Conservation (phyloP, 176 grass and related monocot species). For the Calamus simplicifolius region DNA sequence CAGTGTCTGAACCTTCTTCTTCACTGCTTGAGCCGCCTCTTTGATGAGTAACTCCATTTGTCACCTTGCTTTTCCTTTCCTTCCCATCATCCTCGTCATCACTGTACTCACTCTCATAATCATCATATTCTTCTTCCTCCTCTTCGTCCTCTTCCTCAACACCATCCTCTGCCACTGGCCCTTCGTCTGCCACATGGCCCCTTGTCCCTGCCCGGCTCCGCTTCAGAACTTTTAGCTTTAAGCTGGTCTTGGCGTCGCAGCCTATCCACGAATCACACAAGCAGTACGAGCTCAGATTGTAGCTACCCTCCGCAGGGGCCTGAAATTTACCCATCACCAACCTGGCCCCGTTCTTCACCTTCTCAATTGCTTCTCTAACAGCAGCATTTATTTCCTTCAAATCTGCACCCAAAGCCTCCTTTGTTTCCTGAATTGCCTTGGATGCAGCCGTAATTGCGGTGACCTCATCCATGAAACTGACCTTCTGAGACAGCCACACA, state of each 20-base stretch:
- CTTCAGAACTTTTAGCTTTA: constrained; percentile 85
- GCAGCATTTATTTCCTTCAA: constrained; percentile 56
- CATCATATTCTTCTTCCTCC: constrained; percentile 86
- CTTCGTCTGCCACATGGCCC: constrained; percentile 58
- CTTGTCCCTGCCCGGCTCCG: constrained; percentile 65
- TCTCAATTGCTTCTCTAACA: constrained; percentile 74
- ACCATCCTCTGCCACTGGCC: constrained; percentile 52
- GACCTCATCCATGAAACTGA: constrained; percentile 84
- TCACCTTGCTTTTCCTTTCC: constrained; percentile 47
- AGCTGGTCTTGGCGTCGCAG: constrained; percentile 72
- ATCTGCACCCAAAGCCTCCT: constrained; percentile 60
- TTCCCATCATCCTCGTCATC: constrained; percentile 81
- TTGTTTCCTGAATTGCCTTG: constrained; percentile 85
- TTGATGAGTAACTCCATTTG: constrained; percentile 30
- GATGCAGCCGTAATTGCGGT: constrained; percentile 80
- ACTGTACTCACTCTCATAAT: constrained; percentile 98
- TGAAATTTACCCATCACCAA: constrained; percentile 94
- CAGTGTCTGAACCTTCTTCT: constrained; percentile 15
- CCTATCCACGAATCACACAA: constrained; percentile 81
- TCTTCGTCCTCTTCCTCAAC: constrained; percentile 95
- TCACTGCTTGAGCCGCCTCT: constrained; percentile 8
- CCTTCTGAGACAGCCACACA: constrained; percentile 92
- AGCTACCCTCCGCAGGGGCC: constrained; percentile 67
- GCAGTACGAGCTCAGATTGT: constrained; percentile 65
- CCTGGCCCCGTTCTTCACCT: constrained; percentile 79